Base-by-base conservation (phyloP, 2,329 filamentous ascomycete genomes). In the Tolypocladium tundrense region DNA sequence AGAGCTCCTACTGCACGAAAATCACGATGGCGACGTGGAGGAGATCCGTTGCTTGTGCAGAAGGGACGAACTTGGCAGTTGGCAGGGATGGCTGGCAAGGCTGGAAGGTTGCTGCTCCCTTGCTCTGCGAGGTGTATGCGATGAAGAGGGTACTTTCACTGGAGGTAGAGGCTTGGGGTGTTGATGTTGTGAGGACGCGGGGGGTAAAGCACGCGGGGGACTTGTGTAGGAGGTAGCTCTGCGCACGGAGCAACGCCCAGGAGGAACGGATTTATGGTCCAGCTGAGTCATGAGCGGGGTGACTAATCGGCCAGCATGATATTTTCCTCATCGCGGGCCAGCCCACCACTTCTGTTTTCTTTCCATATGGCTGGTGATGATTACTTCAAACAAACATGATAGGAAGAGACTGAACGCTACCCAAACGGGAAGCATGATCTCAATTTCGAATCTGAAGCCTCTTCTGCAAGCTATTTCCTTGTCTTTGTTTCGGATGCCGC, bases 341-440 rank as follows among this genome's bases (percentile, higher is more conserved):
- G 4, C 27, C 8, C 31, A 35, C 31, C 31, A 51, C 5, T 35
- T 35, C 35, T 35, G 60, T 64, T 65, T 64, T 64, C 62, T 65
- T 64, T 67, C 68, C 63, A 68, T 65, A 71, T 70, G 76, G 82
- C 81, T 84, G 58, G 70, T 86, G 83, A 86, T 85, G 83, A 85
- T 82, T 79, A 73, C 60, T 53, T 70, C 70, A 68, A 70, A 75
- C 76, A 74, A 75, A 74, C 68, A 83, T 83, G 79, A 86, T 86
- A 86, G 83, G 83, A 86, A 86, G 83, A 86, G 82, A 80, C 77
- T 85, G 81, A 85, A 80, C 75, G 78, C 76, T 79, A 72, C 72
- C 73, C 67, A 62, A 60, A 60, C 63, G 72, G 77, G 74, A 74
- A 77, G 76, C 74, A 79, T 85, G 83, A 85, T 85, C 78, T 84